Evolutionary conservation across 1,284 basidiomycete species (phyloP), one percentile per base, ranked within the genome.

Genomic region (Sporisorium exsertum): DNA sequence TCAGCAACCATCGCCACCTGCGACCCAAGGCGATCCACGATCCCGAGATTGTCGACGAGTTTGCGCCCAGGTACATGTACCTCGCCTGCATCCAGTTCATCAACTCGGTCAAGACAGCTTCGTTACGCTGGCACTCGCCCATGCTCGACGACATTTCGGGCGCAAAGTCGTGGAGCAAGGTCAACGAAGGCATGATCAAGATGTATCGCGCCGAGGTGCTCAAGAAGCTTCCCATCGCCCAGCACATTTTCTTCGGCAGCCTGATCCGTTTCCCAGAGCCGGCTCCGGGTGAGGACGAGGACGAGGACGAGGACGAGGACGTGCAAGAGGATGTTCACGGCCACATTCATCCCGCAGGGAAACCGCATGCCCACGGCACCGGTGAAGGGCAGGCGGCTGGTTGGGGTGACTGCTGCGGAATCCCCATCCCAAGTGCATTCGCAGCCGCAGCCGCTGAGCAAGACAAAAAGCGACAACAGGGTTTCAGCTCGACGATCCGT

Each of bases 101-200:
- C 87, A 98, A 98, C 86, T 94, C 94, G 18, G 93, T 84, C 77
- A 98, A 99, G 86, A 95, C 95, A 0, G 95, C 95, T 0, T 95
- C 94, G 0, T 88, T 99, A 3, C 89, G 95, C 55, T 99, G 96
- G 97, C 97, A 99, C 87, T 97, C 94, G 0, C 97, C 96, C 0
- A 99, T 99, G 96, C 89, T 99, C 13, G 94, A 98, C 84, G 96
- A 98, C 85, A 99, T 99, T 69, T 96, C 94, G 0, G 94, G 92
- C 5, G 96, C 97, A 60, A 97, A 95, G 87, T 93, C 94, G 2
- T 98, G 95, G 95, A 91, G 93, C 82, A 98, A 98, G 86, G 94
- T 98, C 74, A 97, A 99, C 86, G 87, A 89, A n/a, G 97, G 96
- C 12, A 97, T 99, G 94, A 89, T 93, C 86, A 99, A 98, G 87